A percentile compares a stretch with the other conserved stretches of the same genome.
phyloP scores from a whole-genome alignment of 495 filamentous ascomycete species.

The Aspergillus avenaceus region DNA sequence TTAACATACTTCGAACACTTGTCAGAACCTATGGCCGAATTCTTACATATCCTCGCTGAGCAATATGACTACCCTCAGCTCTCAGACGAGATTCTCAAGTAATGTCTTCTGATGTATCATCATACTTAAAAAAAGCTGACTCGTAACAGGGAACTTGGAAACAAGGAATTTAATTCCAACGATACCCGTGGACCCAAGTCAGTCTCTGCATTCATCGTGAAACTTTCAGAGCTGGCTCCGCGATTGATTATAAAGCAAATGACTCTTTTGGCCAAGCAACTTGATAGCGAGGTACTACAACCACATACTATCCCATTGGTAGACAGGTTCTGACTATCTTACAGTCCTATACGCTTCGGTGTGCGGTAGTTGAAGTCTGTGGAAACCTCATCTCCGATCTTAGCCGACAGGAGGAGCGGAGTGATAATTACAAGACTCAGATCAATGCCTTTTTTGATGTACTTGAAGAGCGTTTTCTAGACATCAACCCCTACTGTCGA shows the following conservation, averaged over 20 bases:
- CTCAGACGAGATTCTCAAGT: constrained; percentile 83
- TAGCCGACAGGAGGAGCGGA: constrained; percentile 83
- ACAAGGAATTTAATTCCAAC: constrained; percentile 96
- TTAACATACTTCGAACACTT: constrained; percentile 97
- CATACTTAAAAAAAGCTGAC: constrained; percentile 17
- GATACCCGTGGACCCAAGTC: constrained; percentile 94
- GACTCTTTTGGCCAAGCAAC: constrained; percentile 84
- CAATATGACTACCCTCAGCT: constrained; percentile 98
- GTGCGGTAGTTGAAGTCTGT: constrained; percentile 93
- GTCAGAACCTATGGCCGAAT: constrained; percentile 98
- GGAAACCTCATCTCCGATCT: constrained; percentile 93
- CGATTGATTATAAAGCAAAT: constrained; percentile 95
- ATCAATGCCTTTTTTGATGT: constrained; percentile 97
- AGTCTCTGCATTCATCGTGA: constrained; percentile 91
- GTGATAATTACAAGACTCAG: constrained; percentile 87
- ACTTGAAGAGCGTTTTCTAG: constrained; percentile 90
- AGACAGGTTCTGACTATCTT: constrained; percentile 13
- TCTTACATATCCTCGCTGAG: constrained; percentile 89
- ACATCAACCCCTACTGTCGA: constrained; percentile 95
- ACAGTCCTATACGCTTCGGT: constrained; percentile 88
- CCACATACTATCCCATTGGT: not conserved
- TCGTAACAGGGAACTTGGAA: constrained; percentile 71
- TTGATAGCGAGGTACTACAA: constrained; percentile 81
- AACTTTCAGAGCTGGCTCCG: constrained; percentile 92
- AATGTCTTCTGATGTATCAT: not conserved